Conservation (phyloP, 2,329 filamentous ascomycete species). For the Fusarium circinatum region DNA sequence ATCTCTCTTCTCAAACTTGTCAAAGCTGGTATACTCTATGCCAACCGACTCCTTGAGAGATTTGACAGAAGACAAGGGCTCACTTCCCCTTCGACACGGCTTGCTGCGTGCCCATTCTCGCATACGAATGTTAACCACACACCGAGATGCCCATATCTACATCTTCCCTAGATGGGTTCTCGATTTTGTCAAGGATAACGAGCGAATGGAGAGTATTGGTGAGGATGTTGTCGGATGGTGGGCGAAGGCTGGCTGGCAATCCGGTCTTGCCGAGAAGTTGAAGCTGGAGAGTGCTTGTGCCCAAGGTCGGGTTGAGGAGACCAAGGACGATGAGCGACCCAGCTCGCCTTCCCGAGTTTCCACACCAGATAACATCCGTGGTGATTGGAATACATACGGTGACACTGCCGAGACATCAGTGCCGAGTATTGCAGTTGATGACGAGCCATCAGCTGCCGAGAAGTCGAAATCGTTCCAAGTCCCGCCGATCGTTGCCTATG, state of each 20-base stretch:
- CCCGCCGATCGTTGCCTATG: slow-evolving; percentile 82
- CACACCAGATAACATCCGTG: slow-evolving; percentile 32
- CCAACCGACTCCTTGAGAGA: slow-evolving; percentile 92
- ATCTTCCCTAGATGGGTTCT: slow-evolving; percentile 93
- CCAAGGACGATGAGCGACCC: slow-evolving; percentile 48
- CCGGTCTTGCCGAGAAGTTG: slow-evolving; percentile 81
- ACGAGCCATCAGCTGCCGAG: slow-evolving; percentile 13
- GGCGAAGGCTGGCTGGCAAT: slow-evolving; percentile 94
- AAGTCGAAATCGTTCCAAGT: slow-evolving; percentile 51
- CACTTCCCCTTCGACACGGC: slow-evolving; percentile 78
- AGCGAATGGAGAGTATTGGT: slow-evolving; percentile 85
- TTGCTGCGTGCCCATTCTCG: slow-evolving; percentile 79
- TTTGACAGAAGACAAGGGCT: slow-evolving; percentile 78
- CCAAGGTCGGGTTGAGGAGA: slow-evolving; percentile 53
- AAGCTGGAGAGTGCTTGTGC: slow-evolving; percentile 71
- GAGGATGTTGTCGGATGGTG: slow-evolving; percentile 96
- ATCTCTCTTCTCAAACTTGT: slow-evolving; percentile 74
- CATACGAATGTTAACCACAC: slow-evolving; percentile 82
- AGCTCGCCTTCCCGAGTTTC: slow-evolving; percentile 44
- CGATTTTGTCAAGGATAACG: slow-evolving; percentile 82
- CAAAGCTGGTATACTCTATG: slow-evolving; percentile 85
- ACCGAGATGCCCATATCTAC: slow-evolving; percentile 94
- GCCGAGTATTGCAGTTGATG: slow-evolving; percentile 9
- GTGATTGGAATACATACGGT: not conserved
- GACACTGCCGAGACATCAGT: not conserved